Conservation (phyloP, 1,284 basidiomycete species). For the Ganoderma lingzhi region DNA sequence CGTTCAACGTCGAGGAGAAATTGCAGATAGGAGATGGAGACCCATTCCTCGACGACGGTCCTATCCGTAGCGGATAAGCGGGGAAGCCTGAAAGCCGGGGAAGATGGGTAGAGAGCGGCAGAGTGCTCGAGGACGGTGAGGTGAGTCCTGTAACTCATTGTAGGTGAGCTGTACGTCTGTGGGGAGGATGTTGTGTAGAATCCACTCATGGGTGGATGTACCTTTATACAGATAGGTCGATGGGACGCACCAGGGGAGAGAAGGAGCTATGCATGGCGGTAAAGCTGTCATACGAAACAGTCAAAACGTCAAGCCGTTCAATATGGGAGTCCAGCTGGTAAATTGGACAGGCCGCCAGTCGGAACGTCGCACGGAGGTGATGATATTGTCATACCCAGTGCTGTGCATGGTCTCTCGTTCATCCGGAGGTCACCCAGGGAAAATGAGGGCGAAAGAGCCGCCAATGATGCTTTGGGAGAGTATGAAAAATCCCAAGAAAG, state of each 20-base stretch:
- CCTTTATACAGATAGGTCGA: conserved; percentile 24
- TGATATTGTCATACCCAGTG: conserved; percentile 24
- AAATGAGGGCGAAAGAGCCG: background rate
- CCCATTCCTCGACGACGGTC: conserved; percentile 51
- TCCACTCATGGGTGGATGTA: conserved; percentile 8
- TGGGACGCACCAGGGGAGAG: conserved; percentile 2
- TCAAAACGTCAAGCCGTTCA: conserved; percentile 22
- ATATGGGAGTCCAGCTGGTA: conserved; percentile 26
- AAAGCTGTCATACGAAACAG: conserved; percentile 32
- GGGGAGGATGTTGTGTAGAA: conserved; percentile 18
- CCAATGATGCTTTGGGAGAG: background rate
- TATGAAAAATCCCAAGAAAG: background rate
- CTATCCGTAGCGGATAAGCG: conserved; percentile 45
- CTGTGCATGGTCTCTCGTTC: conserved; percentile 6
- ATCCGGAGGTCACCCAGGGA: background rate
- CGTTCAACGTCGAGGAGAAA: conserved; percentile 62
- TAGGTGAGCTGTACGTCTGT: conserved; percentile 16
- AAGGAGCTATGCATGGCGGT: conserved; percentile 35
- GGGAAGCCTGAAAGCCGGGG: conserved; percentile 60
- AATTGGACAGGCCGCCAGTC: conserved; percentile 31
- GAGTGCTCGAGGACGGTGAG: conserved; percentile 57
- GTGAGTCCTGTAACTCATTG: conserved; percentile 48
- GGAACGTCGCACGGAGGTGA: conserved; percentile 26
- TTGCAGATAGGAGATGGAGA: conserved; percentile 56
- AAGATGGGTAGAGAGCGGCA: conserved; percentile 51